A percentile compares a stretch with the other conserved stretches of the same genome.
Evolutionary conservation across 441 rosid genomes (phyloP).

Genomic region (Bruguiera hainesii): DNA sequence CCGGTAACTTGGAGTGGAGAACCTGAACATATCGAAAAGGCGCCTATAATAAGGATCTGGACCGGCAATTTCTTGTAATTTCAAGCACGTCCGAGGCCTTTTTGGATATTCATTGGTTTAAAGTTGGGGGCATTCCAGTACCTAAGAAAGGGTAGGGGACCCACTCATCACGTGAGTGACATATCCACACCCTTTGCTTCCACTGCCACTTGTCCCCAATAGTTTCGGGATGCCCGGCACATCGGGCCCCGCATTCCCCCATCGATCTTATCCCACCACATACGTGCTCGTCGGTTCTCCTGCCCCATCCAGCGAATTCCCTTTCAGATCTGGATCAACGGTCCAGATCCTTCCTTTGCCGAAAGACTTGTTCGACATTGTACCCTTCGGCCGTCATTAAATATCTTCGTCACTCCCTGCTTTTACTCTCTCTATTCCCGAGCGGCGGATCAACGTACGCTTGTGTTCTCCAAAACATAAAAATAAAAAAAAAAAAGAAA

Average conservation of each 20-base stretch:
- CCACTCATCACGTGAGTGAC: conserved; percentile 42
- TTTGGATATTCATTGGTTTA: neutral
- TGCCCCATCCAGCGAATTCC: conserved; percentile 33
- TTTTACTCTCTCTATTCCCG: neutral
- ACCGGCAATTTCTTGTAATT: conserved; percentile 24
- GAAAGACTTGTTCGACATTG: conserved; percentile 28
- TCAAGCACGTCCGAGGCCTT: neutral
- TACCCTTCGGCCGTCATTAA: conserved; percentile 28
- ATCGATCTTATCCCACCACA: conserved; percentile 49
- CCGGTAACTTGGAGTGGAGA: neutral
- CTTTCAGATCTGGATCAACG: conserved; percentile 37
- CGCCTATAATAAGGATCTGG: neutral
- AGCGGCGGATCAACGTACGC: neutral
- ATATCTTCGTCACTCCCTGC: conserved; percentile 12
- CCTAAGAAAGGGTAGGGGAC: neutral
- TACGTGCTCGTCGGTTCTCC: conserved; percentile 32
- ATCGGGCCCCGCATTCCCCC: conserved; percentile 34
- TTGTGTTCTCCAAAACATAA: neutral
- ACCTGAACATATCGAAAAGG: neutral
- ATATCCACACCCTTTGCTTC: conserved; percentile 7
- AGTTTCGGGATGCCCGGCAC: neutral
- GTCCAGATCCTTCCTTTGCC: conserved; percentile 22
- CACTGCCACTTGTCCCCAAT: conserved; percentile 24
- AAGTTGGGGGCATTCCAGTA: conserved; percentile 21
- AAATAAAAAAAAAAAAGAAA: no score